phyloP scores from a whole-genome alignment of 495 filamentous ascomycete genomes.

The Rusavskia elegans region DNA sequence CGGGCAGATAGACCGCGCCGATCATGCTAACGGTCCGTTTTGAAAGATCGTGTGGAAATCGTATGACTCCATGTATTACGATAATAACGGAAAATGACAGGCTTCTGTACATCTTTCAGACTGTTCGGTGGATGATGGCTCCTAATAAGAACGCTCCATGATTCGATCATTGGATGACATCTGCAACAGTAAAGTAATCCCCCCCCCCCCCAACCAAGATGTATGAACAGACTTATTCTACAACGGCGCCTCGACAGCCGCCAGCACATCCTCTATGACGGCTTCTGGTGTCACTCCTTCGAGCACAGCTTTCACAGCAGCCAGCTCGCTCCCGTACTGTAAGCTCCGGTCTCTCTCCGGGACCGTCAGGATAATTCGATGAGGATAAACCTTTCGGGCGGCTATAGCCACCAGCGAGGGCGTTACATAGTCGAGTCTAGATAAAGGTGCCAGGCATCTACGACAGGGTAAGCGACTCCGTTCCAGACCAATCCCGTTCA shows the following conservation, averaged over 20 bases:
- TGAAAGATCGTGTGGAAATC: too few relatives aligned
- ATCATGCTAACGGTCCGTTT: too few relatives aligned
- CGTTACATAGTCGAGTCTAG: slow-evolving; percentile 65
- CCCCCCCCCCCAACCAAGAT: too few relatives aligned
- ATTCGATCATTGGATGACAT: too few relatives aligned
- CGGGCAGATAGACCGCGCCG: not conserved
- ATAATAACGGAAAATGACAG: too few relatives aligned
- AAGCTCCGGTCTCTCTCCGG: slow-evolving; percentile 69
- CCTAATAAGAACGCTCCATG: too few relatives aligned
- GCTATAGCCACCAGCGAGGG: slow-evolving; percentile 74
- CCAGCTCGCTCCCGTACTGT: slow-evolving; percentile 77
- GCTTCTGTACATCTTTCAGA: too few relatives aligned
- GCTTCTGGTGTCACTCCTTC: slow-evolving; percentile 54
- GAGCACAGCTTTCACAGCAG: slow-evolving; percentile 47
- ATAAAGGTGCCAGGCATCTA: slow-evolving; percentile 59
- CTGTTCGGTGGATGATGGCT: too few relatives aligned
- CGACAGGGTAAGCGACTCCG: too few relatives aligned
- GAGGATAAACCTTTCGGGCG: slow-evolving; percentile 74
- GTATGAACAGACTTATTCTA: slow-evolving; percentile 17
- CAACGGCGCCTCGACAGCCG: slow-evolving; percentile 50
- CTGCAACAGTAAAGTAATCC: too few relatives aligned
- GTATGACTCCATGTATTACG: too few relatives aligned
- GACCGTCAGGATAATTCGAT: slow-evolving; percentile 54
- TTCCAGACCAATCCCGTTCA: not conserved
- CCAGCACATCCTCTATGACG: slow-evolving; percentile 72